Base-by-base conservation (phyloP, 805 yeast genomes). In the Barnettozyma pratensis region DNA sequence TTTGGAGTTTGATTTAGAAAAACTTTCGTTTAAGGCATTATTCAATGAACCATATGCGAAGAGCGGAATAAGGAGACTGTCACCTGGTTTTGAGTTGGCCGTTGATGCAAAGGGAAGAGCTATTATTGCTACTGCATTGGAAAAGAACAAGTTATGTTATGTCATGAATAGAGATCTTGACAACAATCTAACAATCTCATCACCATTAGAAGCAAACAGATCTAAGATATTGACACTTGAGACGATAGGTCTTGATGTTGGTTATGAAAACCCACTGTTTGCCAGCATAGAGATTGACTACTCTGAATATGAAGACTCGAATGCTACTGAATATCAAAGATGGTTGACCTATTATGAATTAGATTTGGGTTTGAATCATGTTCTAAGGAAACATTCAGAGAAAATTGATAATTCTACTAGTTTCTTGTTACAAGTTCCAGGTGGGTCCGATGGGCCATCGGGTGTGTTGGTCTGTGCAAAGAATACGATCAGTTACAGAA, bases 291-390 rank as follows among this genome's bases (percentile, higher is more conserved):
- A 92, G 60, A 67, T 77, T 7, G 84, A 79, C 46, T 74, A 79
- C 49, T 59, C 70, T 6, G 69, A 66, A 1, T 60, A 57, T 44
- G 68, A 68, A 32, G 60, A 63, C 31, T 60, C 57, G 25, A 59
- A 60, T 28, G 44, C 48, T 1, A 41, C 56, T 12, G 55, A 58
- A 40, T 49, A 46, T 52, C 60, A 59, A 49, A 72, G 67, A 44
- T 54, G 59, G 30, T 68, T 92, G 45, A 76, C 79, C 4, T 85
- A 79, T 61, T 92, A 92, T 66, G 92, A 88, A 59, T 67, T 91
- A 28, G 97, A 94, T 63, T 74, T 87, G 38, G 97, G 97, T 1
- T 69, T 92, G 42, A 91, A 91, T 59, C 86, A 85, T 61, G 77
- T 91, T 2, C 72, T 85, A 1, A 76, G 75, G 48, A 73, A 73